These are phyloP conservation scores for Neonectria coccinea DNA, from an alignment of 2,329 filamentous ascomycete species.

Conservation along the genomic window DNA sequence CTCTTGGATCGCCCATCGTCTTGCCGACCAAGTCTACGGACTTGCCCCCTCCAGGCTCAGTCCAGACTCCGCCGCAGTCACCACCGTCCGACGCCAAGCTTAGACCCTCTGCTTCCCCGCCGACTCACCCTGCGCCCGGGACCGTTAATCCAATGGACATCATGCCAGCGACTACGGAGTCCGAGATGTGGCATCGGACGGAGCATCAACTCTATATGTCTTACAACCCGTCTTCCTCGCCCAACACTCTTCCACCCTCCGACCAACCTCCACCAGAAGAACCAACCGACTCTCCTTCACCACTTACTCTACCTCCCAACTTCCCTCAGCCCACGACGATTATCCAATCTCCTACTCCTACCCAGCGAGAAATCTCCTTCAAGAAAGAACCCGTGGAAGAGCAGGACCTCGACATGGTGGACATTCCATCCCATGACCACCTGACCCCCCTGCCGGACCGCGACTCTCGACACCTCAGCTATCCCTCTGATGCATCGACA, in stretches of 20 bases:
- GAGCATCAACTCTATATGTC: conserved; percentile 51
- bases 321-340: conserved; percentile 40
- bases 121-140: conserved; percentile 54
- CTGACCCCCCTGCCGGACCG: conserved; percentile 43
- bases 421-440: conserved; percentile 42
- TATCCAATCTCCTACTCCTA: conserved; percentile 46
- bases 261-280: conserved; percentile 31
- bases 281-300: conserved; percentile 43
- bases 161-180: conserved; percentile 58
- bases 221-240: conserved; percentile 45
- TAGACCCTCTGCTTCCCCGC: conserved; percentile 46
- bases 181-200: conserved; percentile 53
- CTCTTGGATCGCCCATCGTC: conserved; percentile 41
- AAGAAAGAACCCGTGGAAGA: conserved; percentile 37
- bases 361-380: conserved; percentile 35
- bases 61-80: conserved; percentile 45
- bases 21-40: conserved; percentile 26
- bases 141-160: conserved; percentile 67
- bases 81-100: conserved; percentile 41
- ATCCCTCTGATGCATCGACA: conserved; percentile 57
- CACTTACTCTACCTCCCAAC: conserved; percentile 40
- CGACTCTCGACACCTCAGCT: conserved; percentile 47
- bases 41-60: conserved; percentile 28
- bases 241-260: conserved; percentile 30
- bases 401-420: conserved; percentile 41